phyloP scores from a whole-genome alignment of 1,284 basidiomycete genomes.

The Inonotus hispidus region DNA sequence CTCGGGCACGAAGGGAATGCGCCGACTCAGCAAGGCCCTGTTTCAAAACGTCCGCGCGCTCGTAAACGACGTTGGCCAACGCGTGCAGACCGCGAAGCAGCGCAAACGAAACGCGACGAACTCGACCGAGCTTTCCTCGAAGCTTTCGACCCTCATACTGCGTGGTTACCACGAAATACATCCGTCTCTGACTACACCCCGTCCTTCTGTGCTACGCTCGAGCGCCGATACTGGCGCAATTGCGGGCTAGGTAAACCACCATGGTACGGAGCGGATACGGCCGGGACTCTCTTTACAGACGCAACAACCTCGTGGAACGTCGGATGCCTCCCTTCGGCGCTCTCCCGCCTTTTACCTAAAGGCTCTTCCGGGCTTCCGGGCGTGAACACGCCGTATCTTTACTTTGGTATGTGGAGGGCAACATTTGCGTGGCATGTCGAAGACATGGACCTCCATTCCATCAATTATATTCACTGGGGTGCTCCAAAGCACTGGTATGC shows the following conservation, averaged over 20 bases:
- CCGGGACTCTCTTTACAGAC: conserved; percentile 86
- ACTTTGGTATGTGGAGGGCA: conserved; percentile 99
- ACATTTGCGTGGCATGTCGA: conserved; percentile 99
- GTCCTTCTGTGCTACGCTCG: conserved; percentile 83
- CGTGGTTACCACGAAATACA: conserved; percentile 78
- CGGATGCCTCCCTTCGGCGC: conserved; percentile 80
- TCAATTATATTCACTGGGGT: conserved; percentile 99
- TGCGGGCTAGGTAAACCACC: conserved; percentile 83
- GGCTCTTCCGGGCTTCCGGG: conserved; percentile 77
- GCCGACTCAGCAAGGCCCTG: conserved; percentile 31
- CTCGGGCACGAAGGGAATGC: conserved; percentile 32
- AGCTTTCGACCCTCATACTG: conserved; percentile 59
- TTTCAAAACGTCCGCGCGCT: conserved; percentile 27
- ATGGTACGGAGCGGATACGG: conserved; percentile 96
- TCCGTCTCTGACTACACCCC: conserved; percentile 71
- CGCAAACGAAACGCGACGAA: conserved; percentile 44
- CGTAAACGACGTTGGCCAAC: conserved; percentile 40
- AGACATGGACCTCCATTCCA: conserved; percentile 96
- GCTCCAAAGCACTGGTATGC: conserved; percentile 98
- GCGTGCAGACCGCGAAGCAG: conserved; percentile 48
- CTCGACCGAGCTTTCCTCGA: conserved; percentile 63
- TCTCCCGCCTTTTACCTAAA: conserved; percentile 73
- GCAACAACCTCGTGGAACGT: conserved; percentile 90
- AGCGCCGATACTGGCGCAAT: conserved; percentile 90
- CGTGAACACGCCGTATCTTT: conserved; percentile 96